Evolutionary conservation across 2,329 filamentous ascomycete genomes (phyloP).

Genomic region (Sphaerulina vaccinii): DNA sequence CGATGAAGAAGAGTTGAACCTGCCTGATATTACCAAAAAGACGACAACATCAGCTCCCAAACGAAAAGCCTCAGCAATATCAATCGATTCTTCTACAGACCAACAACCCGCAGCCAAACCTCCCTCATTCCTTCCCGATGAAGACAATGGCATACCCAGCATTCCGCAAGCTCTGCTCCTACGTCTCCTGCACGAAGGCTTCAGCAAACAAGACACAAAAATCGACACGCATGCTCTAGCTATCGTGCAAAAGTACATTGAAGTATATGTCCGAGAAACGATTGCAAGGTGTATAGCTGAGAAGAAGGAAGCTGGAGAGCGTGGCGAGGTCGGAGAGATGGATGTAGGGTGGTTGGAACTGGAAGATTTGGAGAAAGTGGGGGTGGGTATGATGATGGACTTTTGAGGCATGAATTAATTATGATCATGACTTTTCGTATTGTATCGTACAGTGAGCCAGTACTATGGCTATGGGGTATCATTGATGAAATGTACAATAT

Average conservation of each 20-base stretch:
- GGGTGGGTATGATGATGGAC: slow-evolving; percentile 81
- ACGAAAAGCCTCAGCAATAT: slow-evolving; percentile 20
- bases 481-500: background rate
- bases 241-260: slow-evolving; percentile 79
- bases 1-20: slow-evolving; percentile 20
- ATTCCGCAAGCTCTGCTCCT: slow-evolving; percentile 75
- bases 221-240: slow-evolving; percentile 75
- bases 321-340: slow-evolving; percentile 32
- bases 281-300: slow-evolving; percentile 75
- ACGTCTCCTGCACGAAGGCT: slow-evolving; percentile 75
- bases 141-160: slow-evolving; percentile 33
- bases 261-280: slow-evolving; percentile 86
- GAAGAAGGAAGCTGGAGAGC: slow-evolving; percentile 49
- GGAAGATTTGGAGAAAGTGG: slow-evolving; percentile 85
- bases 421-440: background rate
- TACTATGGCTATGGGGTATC: background rate
- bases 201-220: slow-evolving; percentile 66
- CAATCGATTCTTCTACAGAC: slow-evolving; percentile 6
- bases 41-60: slow-evolving; percentile 6
- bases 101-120: background rate
- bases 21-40: background rate
- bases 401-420: slow-evolving; percentile 54
- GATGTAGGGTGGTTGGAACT: slow-evolving; percentile 58
- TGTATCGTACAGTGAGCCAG: background rate
- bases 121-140: slow-evolving; percentile 21